Evolutionary conservation across 345 rosid genomes (phyloP), one percentile per base, ranked within the genome.

Genomic region (Acer negundo): DNA sequence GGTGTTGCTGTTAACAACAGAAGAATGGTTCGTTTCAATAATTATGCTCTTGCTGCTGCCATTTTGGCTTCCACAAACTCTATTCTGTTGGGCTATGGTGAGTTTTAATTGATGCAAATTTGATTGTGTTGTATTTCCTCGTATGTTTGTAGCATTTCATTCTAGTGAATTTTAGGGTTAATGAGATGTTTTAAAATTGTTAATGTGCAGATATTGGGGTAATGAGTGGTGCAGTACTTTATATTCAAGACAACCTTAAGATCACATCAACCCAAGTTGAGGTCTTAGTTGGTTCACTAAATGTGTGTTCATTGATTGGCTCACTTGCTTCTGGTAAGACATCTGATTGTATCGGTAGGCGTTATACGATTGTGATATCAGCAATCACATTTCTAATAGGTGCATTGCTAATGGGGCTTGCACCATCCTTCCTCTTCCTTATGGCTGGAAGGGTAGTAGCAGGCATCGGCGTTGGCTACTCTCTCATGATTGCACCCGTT

Each of bases 21-120:
- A 24, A 69, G 61, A 24, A 69, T 44, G 79, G 2, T 75, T 53
- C 79, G 51, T 65, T 15, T 86, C 73, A 91, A 87, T 88, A 77
- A 78, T 69, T 87, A 79, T 81, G 92, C 92, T 20, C 87, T 89
- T 56, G 90, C 86, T 16, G 86, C 85, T 59, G 90, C 97, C n/a
- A 67, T 89, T 80, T 80, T 92, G 86, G 95, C 93, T 72, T 92
- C 93, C 67, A 87, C 87, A 68, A 90, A 86, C 63, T 91, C 95
- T 53, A 73, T 87, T 81, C 84, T 93, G 4, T 83, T 92, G 79
- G 97, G 97, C 69, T 91, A 91, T 44, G 97, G 97, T 91, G 63
- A 74, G 87, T 59, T 56, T 31, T 19, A 17, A 44, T 75, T 38
- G 6, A 46, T 3, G 35, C 38, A 58, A 35, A 35, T 35, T 35